Evolutionary conservation across 495 filamentous ascomycete species (phyloP), one percentile per base, ranked within the genome.

Genomic region (Talaromyces proteolyticus): DNA sequence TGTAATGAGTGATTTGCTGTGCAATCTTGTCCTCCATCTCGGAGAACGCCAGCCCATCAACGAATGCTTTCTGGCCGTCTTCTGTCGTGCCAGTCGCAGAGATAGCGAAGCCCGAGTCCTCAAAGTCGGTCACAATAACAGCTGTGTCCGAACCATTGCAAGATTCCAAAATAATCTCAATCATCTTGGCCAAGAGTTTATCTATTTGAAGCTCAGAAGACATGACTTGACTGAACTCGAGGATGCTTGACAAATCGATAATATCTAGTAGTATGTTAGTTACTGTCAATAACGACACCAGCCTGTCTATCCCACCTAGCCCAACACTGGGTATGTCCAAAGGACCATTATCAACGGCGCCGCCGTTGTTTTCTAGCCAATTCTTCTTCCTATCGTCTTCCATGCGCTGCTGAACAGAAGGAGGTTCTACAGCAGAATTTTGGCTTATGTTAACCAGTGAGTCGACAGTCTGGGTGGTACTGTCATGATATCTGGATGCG

Each of bases 121-220:
- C 84, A 43, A 86, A 85, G 57, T 89, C 78, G 10, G 87, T 82
- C 17, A 88, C 79, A 54, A 96, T 89, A 16, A 85, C 87, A 21
- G 85, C 87, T 12, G 88, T 79, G 26, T 88, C 85, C 6, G 89
- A 89, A 1, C 85, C 84, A 49, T 88, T 88, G 60, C 88, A 91
- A 4, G 86, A 90, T 55, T 92, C 87, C 17, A 95, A 61, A 41
- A 95, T 92, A 52, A 95, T 90, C 59, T 92, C 85, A 46, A 88
- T 88, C 87, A 96, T 94, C 49, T 89, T 93, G 47, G 83, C 82
- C 37, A 95, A 69, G 6, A 96, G 80, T 44, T 84, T 82, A 51
- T 96, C 89, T 18, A 95, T 83, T 50, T 88, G 80, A 24, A 95
- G 73, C 49, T 94, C 88, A 22, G 89, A 94, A 11, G 90, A 94